phyloP scores from a whole-genome alignment of 257 asterid species.

The Misopates orontium region DNA sequence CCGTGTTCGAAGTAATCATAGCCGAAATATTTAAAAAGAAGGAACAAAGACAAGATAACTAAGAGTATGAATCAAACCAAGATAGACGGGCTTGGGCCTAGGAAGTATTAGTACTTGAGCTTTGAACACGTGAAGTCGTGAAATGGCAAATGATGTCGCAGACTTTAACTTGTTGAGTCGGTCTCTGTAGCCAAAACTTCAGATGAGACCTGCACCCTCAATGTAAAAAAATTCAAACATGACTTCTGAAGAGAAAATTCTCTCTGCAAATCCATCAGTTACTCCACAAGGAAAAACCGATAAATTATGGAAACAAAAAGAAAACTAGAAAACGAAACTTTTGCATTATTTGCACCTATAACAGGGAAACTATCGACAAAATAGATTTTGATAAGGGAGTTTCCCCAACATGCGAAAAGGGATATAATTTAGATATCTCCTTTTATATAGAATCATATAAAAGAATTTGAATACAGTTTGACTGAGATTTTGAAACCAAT shows the following conservation, averaged over 20 bases:
- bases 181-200: conserved; percentile 48
- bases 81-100: conserved; percentile 33
- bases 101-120: conserved; percentile 71
- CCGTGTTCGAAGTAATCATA: too few relatives aligned
- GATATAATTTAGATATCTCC: too few relatives aligned
- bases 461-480: background rate
- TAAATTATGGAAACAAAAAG: background rate
- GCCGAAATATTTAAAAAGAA: too few relatives aligned
- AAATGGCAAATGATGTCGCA: conserved; percentile 70
- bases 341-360: background rate
- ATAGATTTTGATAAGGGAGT: too few relatives aligned
- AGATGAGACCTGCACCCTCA: conserved; percentile 51
- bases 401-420: background rate
- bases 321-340: background rate
- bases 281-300: background rate
- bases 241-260: conserved; percentile 3
- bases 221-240: background rate
- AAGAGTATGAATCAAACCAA: too few relatives aligned
- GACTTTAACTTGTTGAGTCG: conserved; percentile 65
- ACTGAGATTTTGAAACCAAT: background rate
- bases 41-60: too few relatives aligned
- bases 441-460: background rate
- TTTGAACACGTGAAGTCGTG: conserved; percentile 89
- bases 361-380: too few relatives aligned
- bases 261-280: background rate